Base-by-base conservation (phyloP, 805 yeast genomes). In the Millerago galiae region DNA sequence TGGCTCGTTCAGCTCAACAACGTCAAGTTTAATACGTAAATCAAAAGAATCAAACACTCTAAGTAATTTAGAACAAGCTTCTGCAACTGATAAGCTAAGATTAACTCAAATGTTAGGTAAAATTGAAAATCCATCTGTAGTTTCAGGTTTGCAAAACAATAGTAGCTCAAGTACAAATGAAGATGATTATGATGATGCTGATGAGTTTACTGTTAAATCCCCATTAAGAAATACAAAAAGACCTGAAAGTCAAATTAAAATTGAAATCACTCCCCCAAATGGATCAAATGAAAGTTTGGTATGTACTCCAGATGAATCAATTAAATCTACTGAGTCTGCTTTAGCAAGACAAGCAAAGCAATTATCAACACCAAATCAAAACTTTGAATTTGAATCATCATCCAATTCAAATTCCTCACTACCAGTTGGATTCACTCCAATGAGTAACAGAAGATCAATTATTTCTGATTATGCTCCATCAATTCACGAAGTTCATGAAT, bases 381-480 rank as follows among this genome's bases (percentile, higher is more conserved):
- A 16, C 13, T 9, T 11, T 17, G 28, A 35, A 9, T 15, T 15
- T 10, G 29, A 11, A 31, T 15, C 18, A 4, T 26, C 34, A 8
- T 31, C 32, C 17, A n/a, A 24, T 18, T 14, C 25, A 29, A n/a
- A 15, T 7, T 9, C 17, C 14, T 15, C 14, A 28, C 12, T 24
- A n/a, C 42, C 26, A 34, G 15, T 15, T 15, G 21, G 17, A 3
- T 14, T 5, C 5, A 16, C 43, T 15, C 14, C 32, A 8, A 21
- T 21, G 5, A 29, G 26, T 5, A 46, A 47, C 30, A 53, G 60
- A 49, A 38, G 41, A 31, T 57, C 61, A 1, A 36, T 50, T 14
- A 42, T 53, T 29, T 57, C 61, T 4, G 61, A 57, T 32, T 57
- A 57, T 40, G 48, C 58, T 1, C 52, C 55, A 14, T 44, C 52